A percentile compares a stretch with the other conserved stretches of the same genome.
Conservation (phyloP, 1,139 yeast species). For the Diutina catenulata region DNA sequence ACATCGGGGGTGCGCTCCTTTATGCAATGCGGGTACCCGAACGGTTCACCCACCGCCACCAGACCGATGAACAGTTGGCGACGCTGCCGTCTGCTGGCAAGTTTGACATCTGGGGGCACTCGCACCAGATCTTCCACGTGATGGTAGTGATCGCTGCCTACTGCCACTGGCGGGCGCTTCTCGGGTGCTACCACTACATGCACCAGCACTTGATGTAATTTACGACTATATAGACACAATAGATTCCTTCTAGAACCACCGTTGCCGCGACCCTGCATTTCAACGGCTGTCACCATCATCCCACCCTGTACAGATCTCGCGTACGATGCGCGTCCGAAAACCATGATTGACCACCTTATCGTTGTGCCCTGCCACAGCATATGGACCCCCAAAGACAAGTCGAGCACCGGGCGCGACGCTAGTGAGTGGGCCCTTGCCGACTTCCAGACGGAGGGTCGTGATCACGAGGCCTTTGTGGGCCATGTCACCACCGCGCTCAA, state of each 20-base stretch:
- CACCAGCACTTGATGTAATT: not conserved
- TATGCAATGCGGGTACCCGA: conserved; percentile 80
- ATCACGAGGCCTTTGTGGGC: conserved; percentile 53
- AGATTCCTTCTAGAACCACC: too few relatives aligned
- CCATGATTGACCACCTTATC: conserved; percentile 18
- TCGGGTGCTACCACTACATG: conserved; percentile 14
- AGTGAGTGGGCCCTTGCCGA: conserved; percentile 54
- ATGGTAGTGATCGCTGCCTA: conserved; percentile 73
- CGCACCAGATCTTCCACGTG: conserved; percentile 82
- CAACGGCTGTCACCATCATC: too few relatives aligned
- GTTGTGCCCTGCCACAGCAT: conserved; percentile 63
- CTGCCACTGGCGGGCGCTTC: conserved; percentile 59
- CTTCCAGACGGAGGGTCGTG: conserved; percentile 60
- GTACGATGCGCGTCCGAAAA: too few relatives aligned
- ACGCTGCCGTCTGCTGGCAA: conserved; percentile 16
- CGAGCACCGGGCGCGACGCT: conserved; percentile 23
- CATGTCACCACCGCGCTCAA: conserved; percentile 38
- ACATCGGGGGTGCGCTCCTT: conserved; percentile 66
- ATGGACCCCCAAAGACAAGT: conserved; percentile 32
- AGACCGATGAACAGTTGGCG: conserved; percentile 7
- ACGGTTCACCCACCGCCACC: conserved; percentile 45
- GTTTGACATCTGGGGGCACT: conserved; percentile 68
- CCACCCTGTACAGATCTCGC: too few relatives aligned
- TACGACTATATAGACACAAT: too few relatives aligned
- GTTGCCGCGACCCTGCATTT: too few relatives aligned